Percentiles rank a stretch among this genome's conserved stretches.
Conservation (phyloP, 1,284 basidiomycete species). For the Naganishia sp. region DNA sequence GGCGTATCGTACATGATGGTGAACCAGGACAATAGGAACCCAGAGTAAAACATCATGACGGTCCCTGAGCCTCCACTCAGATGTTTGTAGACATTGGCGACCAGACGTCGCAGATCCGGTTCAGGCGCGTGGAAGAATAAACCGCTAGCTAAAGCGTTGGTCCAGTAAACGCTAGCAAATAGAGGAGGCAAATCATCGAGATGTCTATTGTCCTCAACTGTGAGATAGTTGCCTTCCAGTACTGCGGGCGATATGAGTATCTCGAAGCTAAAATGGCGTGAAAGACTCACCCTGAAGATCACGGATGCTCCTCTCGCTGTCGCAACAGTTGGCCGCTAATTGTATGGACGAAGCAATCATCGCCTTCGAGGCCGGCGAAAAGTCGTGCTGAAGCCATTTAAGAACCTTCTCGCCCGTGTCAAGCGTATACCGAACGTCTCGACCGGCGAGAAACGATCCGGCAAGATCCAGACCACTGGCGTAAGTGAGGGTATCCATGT, state of each 20-base stretch:
- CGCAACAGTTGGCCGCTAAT: constrained; percentile 22
- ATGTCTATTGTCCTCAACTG: neutral
- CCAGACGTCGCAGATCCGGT: neutral
- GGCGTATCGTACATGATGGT: neutral
- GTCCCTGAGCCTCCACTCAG: constrained; percentile 19
- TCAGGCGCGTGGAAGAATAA: constrained; percentile 15
- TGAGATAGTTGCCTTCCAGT: constrained; percentile 4
- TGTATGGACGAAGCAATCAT: constrained; percentile 24
- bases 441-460: constrained; percentile 18
- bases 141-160: constrained; percentile 12
- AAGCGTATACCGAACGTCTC: constrained; percentile 16
- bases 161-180: constrained; percentile 21
- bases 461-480: constrained; percentile 20
- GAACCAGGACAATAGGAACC: constrained; percentile 10
- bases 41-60: constrained; percentile 21
- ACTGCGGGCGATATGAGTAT: neutral
- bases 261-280: neutral
- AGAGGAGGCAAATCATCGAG: constrained; percentile 14
- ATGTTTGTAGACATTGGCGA: constrained; percentile 9
- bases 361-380: constrained; percentile 9
- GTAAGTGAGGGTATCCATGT: constrained; percentile 29
- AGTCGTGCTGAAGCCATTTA: constrained; percentile 22
- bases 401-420: constrained; percentile 16
- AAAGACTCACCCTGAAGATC: constrained; percentile 14
- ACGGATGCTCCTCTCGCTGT: constrained; percentile 1